Conservation (phyloP, 805 yeast genomes). For the Metahyphopichia silvanorum region DNA sequence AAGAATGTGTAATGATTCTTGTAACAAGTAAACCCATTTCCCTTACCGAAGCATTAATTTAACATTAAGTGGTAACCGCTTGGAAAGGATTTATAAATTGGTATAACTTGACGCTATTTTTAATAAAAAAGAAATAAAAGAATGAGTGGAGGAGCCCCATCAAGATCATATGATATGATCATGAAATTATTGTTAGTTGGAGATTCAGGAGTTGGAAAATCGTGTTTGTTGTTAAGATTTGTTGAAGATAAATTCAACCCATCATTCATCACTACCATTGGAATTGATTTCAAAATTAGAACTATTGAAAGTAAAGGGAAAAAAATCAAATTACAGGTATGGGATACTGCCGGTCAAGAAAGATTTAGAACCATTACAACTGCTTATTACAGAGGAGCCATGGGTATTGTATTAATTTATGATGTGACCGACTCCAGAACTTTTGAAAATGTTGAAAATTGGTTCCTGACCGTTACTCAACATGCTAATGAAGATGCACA, state of each 20-base stretch:
- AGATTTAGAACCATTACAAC: conserved; percentile 91
- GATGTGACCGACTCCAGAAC: conserved; percentile 89
- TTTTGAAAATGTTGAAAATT: conserved; percentile 86
- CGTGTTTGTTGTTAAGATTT: conserved; percentile 87
- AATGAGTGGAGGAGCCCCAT: conserved; percentile 60
- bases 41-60: background rate
- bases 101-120: too few species aligned
- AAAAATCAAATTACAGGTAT: conserved; percentile 88
- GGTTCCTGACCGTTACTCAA: conserved; percentile 95
- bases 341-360: conserved; percentile 99
- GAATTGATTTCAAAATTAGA: conserved; percentile 96
- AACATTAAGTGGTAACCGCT: background rate
- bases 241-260: conserved; percentile 97
- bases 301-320: conserved; percentile 92
- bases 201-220: conserved; percentile 85
- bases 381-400: conserved; percentile 88
- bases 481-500: conserved; percentile 97
- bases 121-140: too few species aligned
- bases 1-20: background rate
- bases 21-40: background rate
- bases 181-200: conserved; percentile 92
- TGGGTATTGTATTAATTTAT: conserved; percentile 80
- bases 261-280: conserved; percentile 94
- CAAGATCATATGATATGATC: conserved; percentile 82
- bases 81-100: too few species aligned